Percentiles rank a stretch among this genome's conserved stretches.
Conservation (phyloP, 176 grass and related monocot species). For the Saccharum officinarum region DNA sequence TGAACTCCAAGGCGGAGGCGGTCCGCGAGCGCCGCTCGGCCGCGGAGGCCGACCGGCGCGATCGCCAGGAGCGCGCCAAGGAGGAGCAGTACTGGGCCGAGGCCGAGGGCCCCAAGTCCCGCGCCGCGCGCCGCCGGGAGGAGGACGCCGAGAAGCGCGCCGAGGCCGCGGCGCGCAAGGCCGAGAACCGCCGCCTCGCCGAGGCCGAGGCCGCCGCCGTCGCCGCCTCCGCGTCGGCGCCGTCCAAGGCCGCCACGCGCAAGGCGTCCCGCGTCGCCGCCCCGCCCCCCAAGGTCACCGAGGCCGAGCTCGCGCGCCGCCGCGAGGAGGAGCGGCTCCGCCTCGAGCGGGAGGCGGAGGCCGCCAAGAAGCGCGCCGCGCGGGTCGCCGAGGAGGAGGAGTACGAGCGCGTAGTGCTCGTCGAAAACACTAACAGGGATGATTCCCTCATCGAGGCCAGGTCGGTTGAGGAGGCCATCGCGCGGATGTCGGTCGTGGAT, state of each 20-base stretch:
- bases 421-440: conserved; percentile 91
- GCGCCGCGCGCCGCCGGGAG: conserved; percentile 74
- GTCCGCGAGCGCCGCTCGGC: conserved; percentile 69
- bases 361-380: conserved; percentile 67
- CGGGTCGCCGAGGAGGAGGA: conserved; percentile 85
- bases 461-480: conserved; percentile 79
- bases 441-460: conserved; percentile 92
- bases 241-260: conserved; percentile 59
- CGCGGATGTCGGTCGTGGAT: conserved; percentile 58
- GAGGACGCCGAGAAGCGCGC: conserved; percentile 91
- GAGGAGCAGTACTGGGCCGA: conserved; percentile 93
- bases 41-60: conserved; percentile 62
- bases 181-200: conserved; percentile 81
- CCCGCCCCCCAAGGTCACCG: conserved; percentile 86
- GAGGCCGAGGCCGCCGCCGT: conserved; percentile 59
- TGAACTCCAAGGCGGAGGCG: conserved; percentile 96
- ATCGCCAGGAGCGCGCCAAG: conserved; percentile 52
- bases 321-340: conserved; percentile 80
- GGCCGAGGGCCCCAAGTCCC: conserved; percentile 88
- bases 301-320: conserved; percentile 69
- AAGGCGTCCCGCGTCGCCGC: conserved; percentile 80
- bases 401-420: conserved; percentile 82
- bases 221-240: conserved; percentile 20
- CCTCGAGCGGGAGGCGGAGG: conserved; percentile 66
- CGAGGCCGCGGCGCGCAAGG: conserved; percentile 68